These are phyloP conservation scores for Chlorella sorokiniana DNA, from an alignment of 139 green algal genomes.

Conservation along the genomic window DNA sequence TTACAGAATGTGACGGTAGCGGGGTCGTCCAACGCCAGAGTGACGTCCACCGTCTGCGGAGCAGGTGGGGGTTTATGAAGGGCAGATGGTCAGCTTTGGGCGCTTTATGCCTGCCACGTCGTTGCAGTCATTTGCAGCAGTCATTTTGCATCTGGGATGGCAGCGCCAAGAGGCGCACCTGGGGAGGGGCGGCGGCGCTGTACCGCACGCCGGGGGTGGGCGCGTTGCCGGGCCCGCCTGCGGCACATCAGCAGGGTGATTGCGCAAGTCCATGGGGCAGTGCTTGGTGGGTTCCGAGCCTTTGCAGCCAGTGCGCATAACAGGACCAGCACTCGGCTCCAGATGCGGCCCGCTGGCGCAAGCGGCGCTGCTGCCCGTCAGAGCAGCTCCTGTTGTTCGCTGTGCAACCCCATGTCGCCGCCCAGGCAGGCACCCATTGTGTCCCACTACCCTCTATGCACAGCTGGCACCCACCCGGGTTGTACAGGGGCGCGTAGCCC, in stretches of 20 bases:
- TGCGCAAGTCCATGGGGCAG: too few species aligned
- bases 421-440: not conserved
- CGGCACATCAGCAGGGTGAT: not conserved
- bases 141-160: not conserved
- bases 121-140: not conserved
- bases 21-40: not conserved
- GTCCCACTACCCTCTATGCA: not conserved
- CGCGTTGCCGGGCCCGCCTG: conserved; percentile 1
- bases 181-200: not conserved
- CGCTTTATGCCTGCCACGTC: not conserved
- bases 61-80: not conserved
- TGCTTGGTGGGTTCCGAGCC: too few species aligned
- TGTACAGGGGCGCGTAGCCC: conserved; percentile 6
- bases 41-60: not conserved
- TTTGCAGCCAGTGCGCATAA: too few species aligned
- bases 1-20: not conserved
- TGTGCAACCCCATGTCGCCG: not conserved
- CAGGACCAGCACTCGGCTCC: too few species aligned
- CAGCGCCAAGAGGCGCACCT: not conserved
- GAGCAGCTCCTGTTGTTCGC: not conserved
- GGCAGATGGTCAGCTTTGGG: not conserved
- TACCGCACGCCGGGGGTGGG: not conserved
- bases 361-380: too few species aligned
- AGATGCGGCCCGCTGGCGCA: too few species aligned
- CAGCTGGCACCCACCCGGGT: not conserved